Conservation (phyloP, 805 yeast genomes). For the Jamesozyma piceae region DNA sequence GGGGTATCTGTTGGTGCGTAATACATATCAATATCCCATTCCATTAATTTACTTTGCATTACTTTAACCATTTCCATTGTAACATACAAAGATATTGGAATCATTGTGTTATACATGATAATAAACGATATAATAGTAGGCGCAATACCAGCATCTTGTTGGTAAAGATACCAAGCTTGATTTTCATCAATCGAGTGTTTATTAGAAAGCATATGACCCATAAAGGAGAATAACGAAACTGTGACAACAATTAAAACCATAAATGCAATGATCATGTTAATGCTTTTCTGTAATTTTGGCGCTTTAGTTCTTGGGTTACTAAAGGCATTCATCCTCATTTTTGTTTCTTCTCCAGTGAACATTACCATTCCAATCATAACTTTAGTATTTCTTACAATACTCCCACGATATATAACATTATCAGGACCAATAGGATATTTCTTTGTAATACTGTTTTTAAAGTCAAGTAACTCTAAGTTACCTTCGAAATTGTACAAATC, state of each 20-base stretch:
- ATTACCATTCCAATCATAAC: slow-evolving; percentile 69
- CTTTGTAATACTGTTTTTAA: slow-evolving; percentile 27
- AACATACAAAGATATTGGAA: slow-evolving; percentile 88
- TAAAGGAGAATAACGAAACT: slow-evolving; percentile 69
- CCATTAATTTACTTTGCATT: slow-evolving; percentile 71
- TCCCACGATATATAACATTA: slow-evolving; percentile 84
- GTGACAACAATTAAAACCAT: slow-evolving; percentile 77
- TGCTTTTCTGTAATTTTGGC: slow-evolving; percentile 77
- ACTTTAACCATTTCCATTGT: slow-evolving; percentile 94
- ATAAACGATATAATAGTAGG: slow-evolving; percentile 92
- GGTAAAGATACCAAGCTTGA: slow-evolving; percentile 63
- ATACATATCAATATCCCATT: slow-evolving; percentile 92
- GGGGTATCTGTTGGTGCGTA: slow-evolving; percentile 77
- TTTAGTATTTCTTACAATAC: slow-evolving; percentile 76
- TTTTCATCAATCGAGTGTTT: slow-evolving; percentile 30
- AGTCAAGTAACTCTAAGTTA: slow-evolving; percentile 36
- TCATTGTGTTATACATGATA: slow-evolving; percentile 93
- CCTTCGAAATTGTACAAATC: slow-evolving; percentile 93
- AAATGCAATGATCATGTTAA: slow-evolving; percentile 73
- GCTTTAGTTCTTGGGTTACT: slow-evolving; percentile 86
- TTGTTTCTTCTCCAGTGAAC: slow-evolving; percentile 93
- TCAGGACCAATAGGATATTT: slow-evolving; percentile 63
- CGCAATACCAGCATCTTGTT: slow-evolving; percentile 71
- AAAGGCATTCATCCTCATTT: slow-evolving; percentile 89
- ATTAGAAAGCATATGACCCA: slow-evolving; percentile 59